These are phyloP conservation scores for Gracilaria gracilis DNA, from an alignment of 23 red algal species.

Conservation along the genomic window DNA sequence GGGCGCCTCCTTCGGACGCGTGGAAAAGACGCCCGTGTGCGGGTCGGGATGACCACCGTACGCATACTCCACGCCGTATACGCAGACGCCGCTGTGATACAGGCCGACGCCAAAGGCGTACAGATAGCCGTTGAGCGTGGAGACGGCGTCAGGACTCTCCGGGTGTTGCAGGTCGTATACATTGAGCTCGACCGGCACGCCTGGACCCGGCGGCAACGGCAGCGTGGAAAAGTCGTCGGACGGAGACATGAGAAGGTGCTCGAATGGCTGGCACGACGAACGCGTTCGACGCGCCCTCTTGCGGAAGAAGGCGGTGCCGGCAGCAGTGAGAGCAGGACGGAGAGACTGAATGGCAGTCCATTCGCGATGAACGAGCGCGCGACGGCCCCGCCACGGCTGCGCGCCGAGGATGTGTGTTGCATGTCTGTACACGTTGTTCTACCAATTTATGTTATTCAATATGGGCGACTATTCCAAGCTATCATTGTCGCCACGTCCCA, in stretches of 20 bases:
- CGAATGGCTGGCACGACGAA: neutral
- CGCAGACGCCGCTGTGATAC: constrained; percentile 76
- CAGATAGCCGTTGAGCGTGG: constrained; percentile 63
- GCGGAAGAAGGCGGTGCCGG: neutral
- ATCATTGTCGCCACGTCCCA: too few species aligned
- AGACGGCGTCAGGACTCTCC: constrained; percentile 56
- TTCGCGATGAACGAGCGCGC: too few species aligned
- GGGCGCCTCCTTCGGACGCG: constrained; percentile 61
- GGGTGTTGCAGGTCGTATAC: constrained; percentile 82
- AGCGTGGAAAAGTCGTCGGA: neutral
- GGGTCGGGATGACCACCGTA: constrained; percentile 69
- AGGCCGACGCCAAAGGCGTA: constrained; percentile 73
- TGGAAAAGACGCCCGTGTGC: constrained; percentile 75
- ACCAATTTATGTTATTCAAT: too few species aligned
- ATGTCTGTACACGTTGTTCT: too few species aligned
- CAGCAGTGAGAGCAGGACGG: too few species aligned
- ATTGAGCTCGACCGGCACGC: constrained; percentile 74
- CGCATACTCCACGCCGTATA: constrained; percentile 75
- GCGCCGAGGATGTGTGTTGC: too few species aligned
- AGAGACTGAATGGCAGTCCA: too few species aligned
- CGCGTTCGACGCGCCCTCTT: too few species aligned
- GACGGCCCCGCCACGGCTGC: too few species aligned
- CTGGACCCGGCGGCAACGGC: constrained; percentile 18
- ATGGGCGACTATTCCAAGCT: too few species aligned
- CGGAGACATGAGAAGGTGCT: neutral